These are phyloP conservation scores for Phytopythium ostracodes DNA, from an alignment of 352 stramenopile genomes.

Conservation along the genomic window DNA sequence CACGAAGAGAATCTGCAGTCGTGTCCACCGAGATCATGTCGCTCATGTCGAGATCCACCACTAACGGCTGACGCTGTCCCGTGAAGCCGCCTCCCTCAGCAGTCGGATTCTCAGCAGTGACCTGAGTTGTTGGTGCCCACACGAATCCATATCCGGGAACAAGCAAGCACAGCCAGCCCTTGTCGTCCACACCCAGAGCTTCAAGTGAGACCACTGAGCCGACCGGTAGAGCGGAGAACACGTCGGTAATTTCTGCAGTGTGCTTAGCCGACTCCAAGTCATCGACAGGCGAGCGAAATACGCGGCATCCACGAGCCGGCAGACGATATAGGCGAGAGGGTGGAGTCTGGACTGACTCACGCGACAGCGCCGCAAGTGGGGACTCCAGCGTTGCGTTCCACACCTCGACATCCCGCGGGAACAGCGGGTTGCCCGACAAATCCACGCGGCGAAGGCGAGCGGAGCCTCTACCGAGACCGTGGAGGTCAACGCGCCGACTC, in stretches of 20 bases:
- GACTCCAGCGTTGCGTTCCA: not conserved
- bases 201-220: not conserved
- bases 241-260: not conserved
- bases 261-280: not conserved
- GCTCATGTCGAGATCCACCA: not conserved
- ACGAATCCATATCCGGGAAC: slow-evolving; percentile 6
- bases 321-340: not conserved
- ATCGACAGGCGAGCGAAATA: not conserved
- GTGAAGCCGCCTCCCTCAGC: not conserved
- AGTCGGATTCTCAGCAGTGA: not conserved
- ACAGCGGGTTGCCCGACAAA: slow-evolving; percentile 6
- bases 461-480: no score
- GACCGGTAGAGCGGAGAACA: not conserved
- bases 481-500: not conserved
- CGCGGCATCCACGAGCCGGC: not conserved
- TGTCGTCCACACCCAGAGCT: not conserved
- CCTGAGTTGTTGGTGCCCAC: not conserved
- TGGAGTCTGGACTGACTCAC: not conserved
- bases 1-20: not conserved
- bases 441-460: not conserved
- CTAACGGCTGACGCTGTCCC: not conserved
- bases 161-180: slow-evolving; percentile 3
- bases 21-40: not conserved
- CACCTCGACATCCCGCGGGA: slow-evolving; percentile 1
- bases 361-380: not conserved